Conservation (phyloP, 1,284 basidiomycete genomes). For the Singerocomus inundabilis region DNA sequence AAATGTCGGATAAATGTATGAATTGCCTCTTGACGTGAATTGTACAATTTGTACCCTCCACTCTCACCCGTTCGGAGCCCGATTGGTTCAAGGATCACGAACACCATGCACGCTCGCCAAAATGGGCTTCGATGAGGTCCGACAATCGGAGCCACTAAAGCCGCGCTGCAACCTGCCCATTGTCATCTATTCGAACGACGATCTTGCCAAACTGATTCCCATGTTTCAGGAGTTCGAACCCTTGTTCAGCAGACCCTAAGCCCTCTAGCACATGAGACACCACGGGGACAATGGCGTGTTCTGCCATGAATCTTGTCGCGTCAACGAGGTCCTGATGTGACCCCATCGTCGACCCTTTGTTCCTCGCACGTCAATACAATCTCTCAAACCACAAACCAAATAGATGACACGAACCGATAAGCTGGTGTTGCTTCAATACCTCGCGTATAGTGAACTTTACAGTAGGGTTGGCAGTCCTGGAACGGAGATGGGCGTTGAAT, state of each 20-base stretch:
- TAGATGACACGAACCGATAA: conserved; percentile 55
- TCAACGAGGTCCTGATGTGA: conserved; percentile 73
- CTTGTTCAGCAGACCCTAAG: conserved; percentile 65
- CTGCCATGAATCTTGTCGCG: conserved; percentile 67
- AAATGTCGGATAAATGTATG: conserved; percentile 25
- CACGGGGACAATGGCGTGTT: conserved; percentile 70
- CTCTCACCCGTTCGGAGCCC: not conserved
- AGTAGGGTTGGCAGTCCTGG: conserved; percentile 64
- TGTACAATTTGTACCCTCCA: conserved; percentile 1
- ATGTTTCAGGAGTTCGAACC: conserved; percentile 63
- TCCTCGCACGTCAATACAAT: conserved; percentile 13
- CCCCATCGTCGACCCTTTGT: conserved; percentile 78
- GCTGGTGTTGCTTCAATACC: conserved; percentile 73
- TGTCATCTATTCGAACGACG: conserved; percentile 46
- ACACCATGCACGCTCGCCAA: not conserved
- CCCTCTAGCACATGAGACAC: conserved; percentile 75
- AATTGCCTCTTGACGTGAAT: conserved; percentile 7
- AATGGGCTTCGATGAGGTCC: not conserved
- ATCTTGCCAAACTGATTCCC: conserved; percentile 79
- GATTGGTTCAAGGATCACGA: not conserved
- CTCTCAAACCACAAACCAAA: conserved; percentile 2
- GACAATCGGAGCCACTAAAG: conserved; percentile 16
- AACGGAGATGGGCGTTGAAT: conserved; percentile 14
- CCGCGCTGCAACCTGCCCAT: conserved; percentile 27
- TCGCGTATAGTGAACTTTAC: conserved; percentile 78